These are phyloP conservation scores for Alternaria consortialis DNA, from an alignment of 2,329 filamentous ascomycete species.

Conservation along the genomic window DNA sequence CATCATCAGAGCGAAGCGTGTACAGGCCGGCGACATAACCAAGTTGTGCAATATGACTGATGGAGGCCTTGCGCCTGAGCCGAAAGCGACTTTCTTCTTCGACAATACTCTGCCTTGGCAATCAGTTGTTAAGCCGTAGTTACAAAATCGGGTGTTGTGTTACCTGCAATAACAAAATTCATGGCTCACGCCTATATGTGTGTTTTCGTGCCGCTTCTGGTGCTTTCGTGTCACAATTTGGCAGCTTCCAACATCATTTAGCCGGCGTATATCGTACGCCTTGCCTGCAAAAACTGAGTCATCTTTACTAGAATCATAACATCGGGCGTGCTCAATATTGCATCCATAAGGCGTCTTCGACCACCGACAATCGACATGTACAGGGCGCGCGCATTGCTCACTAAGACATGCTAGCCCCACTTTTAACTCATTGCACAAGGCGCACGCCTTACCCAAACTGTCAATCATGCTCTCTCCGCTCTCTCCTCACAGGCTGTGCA, in stretches of 20 bases:
- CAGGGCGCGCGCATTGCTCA: conserved; percentile 11
- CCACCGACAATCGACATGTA: conserved; percentile 10
- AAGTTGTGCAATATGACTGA: conserved; percentile 53
- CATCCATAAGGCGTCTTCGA: neutral
- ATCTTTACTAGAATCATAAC: neutral
- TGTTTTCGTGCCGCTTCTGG: neutral
- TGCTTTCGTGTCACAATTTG: neutral
- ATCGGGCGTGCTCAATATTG: neutral
- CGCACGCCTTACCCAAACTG: conserved; percentile 9
- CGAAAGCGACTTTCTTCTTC: conserved; percentile 39
- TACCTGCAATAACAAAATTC: neutral
- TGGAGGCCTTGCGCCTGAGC: conserved; percentile 16
- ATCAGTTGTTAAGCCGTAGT: conserved; percentile 31
- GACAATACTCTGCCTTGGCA: conserved; percentile 36
- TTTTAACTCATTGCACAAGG: conserved; percentile 4
- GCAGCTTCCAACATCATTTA: neutral
- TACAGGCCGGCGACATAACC: conserved; percentile 61
- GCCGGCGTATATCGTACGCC: neutral
- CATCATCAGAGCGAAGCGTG: conserved; percentile 56
- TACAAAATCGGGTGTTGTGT: neutral
- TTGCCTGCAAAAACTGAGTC: neutral
- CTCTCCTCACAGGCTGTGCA: neutral
- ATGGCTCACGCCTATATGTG: neutral
- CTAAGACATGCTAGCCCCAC: conserved; percentile 4
- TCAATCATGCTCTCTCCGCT: neutral